Percentiles rank a stretch among this genome's conserved stretches.
Conservation (phyloP, 2,329 filamentous ascomycete species). For the Ophiostoma australiae region DNA sequence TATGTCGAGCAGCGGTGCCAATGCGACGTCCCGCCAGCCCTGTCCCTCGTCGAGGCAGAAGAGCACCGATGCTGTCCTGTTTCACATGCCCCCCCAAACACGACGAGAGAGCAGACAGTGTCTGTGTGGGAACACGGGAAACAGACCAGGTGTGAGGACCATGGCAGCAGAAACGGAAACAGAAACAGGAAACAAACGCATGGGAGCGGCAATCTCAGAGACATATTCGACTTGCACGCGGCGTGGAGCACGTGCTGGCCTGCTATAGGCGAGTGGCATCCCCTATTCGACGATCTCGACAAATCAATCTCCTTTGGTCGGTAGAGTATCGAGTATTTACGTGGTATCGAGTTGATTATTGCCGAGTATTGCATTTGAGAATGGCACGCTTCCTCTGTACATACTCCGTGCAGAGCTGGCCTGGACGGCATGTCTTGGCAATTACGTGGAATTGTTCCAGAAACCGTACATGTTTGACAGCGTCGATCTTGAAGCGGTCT, state of each 20-base stretch:
- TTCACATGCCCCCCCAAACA: not conserved
- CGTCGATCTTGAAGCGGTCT: not conserved
- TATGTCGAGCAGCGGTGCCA: not conserved
- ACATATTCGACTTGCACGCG: not conserved
- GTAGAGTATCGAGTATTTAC: not conserved
- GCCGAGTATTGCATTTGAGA: no score
- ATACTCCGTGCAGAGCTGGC: no score
- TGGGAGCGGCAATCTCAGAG: not conserved
- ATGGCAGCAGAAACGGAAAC: not conserved
- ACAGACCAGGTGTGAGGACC: not conserved
- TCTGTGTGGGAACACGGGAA: not conserved
- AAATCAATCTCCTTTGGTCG: not conserved
- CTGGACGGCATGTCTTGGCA: not conserved
- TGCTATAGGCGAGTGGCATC: not conserved
- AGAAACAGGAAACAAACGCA: not conserved
- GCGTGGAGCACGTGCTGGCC: constrained; percentile 2
- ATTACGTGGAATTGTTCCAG: constrained; percentile 1
- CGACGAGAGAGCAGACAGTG: no score
- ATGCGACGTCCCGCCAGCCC: not conserved
- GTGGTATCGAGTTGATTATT: no score
- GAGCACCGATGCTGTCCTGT: not conserved
- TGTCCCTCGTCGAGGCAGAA: not conserved
- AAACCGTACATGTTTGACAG: not conserved
- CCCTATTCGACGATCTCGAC: constrained; percentile 4
- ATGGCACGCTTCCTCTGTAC: no score